Conservation (phyloP, 2,329 filamentous ascomycete species). For the Lasiodiplodia sp. region DNA sequence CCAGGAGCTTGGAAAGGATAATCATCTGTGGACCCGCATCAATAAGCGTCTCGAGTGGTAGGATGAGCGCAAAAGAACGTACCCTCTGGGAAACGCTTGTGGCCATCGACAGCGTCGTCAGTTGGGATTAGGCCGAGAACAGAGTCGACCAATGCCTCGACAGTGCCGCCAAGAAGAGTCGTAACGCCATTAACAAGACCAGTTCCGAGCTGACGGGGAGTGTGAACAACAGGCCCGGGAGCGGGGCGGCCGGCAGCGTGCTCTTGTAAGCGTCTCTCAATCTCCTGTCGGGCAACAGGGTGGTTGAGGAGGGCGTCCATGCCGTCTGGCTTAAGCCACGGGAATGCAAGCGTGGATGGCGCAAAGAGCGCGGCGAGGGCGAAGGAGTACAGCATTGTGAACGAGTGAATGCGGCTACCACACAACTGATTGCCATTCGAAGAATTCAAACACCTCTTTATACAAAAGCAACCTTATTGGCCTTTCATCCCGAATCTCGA, state of each 20-base stretch:
- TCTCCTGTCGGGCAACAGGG: slow-evolving; percentile 33
- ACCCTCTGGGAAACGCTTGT: slow-evolving; percentile 36
- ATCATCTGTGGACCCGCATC: slow-evolving; percentile 31
- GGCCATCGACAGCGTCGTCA: slow-evolving; percentile 31
- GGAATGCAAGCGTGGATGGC: slow-evolving; percentile 32
- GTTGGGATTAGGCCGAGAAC: slow-evolving; percentile 34
- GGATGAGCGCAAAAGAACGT: neutral
- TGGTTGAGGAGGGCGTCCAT: slow-evolving; percentile 34
- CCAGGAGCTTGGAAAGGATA: slow-evolving; percentile 37
- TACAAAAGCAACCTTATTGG: neutral
- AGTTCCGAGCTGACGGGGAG: slow-evolving; percentile 21
- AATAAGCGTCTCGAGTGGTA: neutral
- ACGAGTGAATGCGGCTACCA: neutral
- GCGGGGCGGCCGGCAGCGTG: slow-evolving; percentile 1
- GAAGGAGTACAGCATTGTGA: slow-evolving; percentile 30
- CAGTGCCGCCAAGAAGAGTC: slow-evolving; percentile 24
- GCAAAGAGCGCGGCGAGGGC: slow-evolving; percentile 28
- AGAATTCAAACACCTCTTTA: neutral
- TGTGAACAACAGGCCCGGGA: neutral
- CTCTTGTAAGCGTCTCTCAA: slow-evolving; percentile 30
- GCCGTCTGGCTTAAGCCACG: slow-evolving; percentile 34
- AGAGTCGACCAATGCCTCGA: slow-evolving; percentile 32
- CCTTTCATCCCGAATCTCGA: neutral
- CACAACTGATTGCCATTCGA: neutral
- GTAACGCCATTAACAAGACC: slow-evolving; percentile 32